phyloP scores from a whole-genome alignment of 129 eudicot genomes.

The Rutidosis leptorrhynchoides region DNA sequence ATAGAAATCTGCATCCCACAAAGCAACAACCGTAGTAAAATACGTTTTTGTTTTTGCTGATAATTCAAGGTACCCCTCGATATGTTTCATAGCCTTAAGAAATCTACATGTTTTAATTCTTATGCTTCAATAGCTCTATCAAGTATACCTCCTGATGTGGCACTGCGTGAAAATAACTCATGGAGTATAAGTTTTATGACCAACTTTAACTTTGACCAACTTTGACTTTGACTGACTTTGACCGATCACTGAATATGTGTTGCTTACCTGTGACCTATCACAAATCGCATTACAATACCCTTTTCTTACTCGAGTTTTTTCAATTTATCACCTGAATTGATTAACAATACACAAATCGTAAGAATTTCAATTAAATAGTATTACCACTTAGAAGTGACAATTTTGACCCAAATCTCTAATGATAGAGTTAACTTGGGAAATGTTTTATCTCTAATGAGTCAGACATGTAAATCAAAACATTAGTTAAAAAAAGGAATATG shows the following conservation, averaged over 20 bases:
- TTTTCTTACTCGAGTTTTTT: conserved; percentile 86
- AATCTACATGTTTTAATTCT: conserved; percentile 76
- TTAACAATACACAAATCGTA: not conserved
- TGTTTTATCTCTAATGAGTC: not conserved
- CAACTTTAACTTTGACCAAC: too few relatives aligned
- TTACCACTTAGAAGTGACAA: conserved; percentile 1
- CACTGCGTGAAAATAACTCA: conserved; percentile 39
- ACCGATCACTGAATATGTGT: conserved; percentile 4
- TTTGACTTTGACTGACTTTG: not conserved
- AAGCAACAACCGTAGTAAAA: too few relatives aligned
- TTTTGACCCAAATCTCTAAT: not conserved
- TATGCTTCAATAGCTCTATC: conserved; percentile 87
- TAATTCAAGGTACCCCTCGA: conserved; percentile 86
- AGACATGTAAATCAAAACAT: not conserved
- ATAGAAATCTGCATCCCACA: conserved; percentile 93
- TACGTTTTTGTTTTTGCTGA: too few relatives aligned
- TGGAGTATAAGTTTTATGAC: not conserved
- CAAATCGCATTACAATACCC: conserved; percentile 83
- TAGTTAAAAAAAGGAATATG: not conserved
- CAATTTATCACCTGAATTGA: conserved; percentile 59
- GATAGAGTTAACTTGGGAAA: not conserved
- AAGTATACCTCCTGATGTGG: conserved; percentile 75
- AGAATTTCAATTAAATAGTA: not conserved
- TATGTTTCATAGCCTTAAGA: conserved; percentile 78
- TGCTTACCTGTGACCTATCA: conserved; percentile 81